Evolutionary conservation across 208 protist species (phyloP).

Genomic region (Chromosphaera perkinsii): DNA sequence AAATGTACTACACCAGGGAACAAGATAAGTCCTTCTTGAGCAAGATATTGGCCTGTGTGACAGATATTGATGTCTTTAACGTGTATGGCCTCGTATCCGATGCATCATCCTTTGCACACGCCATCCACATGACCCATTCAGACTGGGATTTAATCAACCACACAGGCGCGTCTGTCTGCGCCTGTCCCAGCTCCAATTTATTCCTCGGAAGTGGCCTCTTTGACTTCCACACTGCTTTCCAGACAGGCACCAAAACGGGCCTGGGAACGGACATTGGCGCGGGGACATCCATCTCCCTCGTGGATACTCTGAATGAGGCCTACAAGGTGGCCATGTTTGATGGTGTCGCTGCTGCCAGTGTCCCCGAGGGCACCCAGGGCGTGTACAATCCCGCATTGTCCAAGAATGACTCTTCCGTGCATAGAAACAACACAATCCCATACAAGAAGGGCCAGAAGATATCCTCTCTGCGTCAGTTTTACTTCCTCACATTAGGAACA

Average conservation of each 20-base stretch:
- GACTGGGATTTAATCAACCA: constrained; percentile 69
- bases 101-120: constrained; percentile 74
- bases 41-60: too few species aligned
- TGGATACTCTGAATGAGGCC: constrained; percentile 70
- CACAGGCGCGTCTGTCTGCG: constrained; percentile 64
- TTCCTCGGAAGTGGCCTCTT: constrained; percentile 50
- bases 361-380: constrained; percentile 46
- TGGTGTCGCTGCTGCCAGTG: constrained; percentile 40
- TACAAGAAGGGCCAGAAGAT: too few species aligned
- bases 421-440: constrained; percentile 32
- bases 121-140: constrained; percentile 67
- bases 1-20: too few species aligned
- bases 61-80: constrained; percentile 78
- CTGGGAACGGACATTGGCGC: constrained; percentile 86
- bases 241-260: constrained; percentile 70
- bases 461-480: constrained; percentile 67
- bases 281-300: constrained; percentile 71
- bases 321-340: constrained; percentile 53
- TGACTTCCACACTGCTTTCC: constrained; percentile 57
- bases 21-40: too few species aligned
- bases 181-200: constrained; percentile 85
- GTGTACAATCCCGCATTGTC: too few species aligned
- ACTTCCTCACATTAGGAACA: constrained; percentile 73
- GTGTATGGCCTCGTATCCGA: constrained; percentile 69
- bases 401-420: too few species aligned